phyloP scores from a whole-genome alignment of 805 yeast genomes.

The Saccharomycopsis lassenensis region DNA sequence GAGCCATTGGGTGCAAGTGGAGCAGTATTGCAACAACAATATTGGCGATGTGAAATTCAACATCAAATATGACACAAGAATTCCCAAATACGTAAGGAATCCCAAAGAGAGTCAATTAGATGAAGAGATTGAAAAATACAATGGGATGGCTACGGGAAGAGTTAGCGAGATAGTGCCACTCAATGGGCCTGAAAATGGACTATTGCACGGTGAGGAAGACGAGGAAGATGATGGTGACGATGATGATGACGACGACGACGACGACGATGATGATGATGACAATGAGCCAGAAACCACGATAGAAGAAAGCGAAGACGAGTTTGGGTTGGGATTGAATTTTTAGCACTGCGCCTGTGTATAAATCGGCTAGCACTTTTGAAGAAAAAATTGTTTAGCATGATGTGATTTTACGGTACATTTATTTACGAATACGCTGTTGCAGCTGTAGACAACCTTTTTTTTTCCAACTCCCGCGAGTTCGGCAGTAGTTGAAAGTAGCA shows the following conservation, averaged over 20 bases:
- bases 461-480: too few species aligned
- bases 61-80: constrained; percentile 13
- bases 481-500: too few species aligned
- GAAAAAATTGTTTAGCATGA: too few species aligned
- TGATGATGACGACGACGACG: constrained; percentile 3
- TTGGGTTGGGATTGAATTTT: too few species aligned
- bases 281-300: too few species aligned
- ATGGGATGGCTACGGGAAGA: constrained; percentile 1
- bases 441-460: too few species aligned
- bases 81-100: constrained; percentile 16
- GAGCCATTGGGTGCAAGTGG: constrained; percentile 14
- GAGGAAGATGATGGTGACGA: constrained; percentile 13
- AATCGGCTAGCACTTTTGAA: too few species aligned
- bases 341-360: too few species aligned
- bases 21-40: constrained; percentile 10
- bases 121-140: constrained; percentile 12
- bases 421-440: too few species aligned
- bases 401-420: too few species aligned
- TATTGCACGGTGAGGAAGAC: constrained; percentile 18
- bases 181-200: constrained; percentile 8
- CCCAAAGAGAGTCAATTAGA: constrained; percentile 10
- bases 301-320: too few species aligned
- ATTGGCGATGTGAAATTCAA: constrained; percentile 17
- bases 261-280: constrained; percentile 1
- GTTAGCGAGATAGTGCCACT: constrained; percentile 12